Conservation (phyloP, 768 basidiomycete genomes). For the Porphyrellus cyaneotinctus region DNA sequence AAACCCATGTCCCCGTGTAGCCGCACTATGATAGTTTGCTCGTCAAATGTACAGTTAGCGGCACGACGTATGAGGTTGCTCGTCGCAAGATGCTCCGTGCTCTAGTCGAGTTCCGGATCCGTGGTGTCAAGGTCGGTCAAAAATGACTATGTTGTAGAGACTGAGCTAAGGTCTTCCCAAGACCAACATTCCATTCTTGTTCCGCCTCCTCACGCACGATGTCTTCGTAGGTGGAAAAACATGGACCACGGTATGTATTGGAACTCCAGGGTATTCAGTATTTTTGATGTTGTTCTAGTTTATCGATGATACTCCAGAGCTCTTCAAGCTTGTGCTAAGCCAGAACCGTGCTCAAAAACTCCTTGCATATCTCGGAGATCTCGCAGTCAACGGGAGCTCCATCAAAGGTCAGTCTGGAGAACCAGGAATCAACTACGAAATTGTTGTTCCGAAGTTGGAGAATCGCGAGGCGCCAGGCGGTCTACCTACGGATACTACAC, state of each 20-base stretch:
- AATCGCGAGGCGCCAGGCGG: conserved; percentile 76
- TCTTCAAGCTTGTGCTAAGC: conserved; percentile 96
- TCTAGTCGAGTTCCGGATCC: conserved; percentile 99
- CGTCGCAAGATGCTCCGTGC: conserved; percentile 99
- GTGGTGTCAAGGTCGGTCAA: conserved; percentile 81
- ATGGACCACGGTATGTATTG: conserved; percentile 80
- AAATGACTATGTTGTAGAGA: not conserved
- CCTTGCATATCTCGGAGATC: conserved; percentile 93
- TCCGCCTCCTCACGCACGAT: conserved; percentile 95
- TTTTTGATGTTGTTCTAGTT: conserved; percentile 50
- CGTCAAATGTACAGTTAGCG: conserved; percentile 93
- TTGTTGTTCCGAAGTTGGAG: conserved; percentile 74
- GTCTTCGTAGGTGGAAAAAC: conserved; percentile 95
- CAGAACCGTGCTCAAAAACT: conserved; percentile 99
- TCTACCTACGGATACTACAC: conserved; percentile 68
- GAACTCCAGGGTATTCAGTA: not conserved
- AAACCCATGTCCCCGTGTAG: conserved; percentile 34
- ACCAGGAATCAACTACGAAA: conserved; percentile 88
- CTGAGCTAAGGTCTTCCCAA: conserved; percentile 27
- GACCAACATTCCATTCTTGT: conserved; percentile 99
- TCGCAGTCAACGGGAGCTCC: conserved; percentile 95
- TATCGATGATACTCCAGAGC: conserved; percentile 99
- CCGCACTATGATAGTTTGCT: conserved; percentile 98
- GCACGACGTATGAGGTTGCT: conserved; percentile 97
- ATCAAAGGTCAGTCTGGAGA: conserved; percentile 97